These are phyloP conservation scores for Halophytophthora batemanensis DNA, from an alignment of 352 stramenopile species.

Conservation along the genomic window DNA sequence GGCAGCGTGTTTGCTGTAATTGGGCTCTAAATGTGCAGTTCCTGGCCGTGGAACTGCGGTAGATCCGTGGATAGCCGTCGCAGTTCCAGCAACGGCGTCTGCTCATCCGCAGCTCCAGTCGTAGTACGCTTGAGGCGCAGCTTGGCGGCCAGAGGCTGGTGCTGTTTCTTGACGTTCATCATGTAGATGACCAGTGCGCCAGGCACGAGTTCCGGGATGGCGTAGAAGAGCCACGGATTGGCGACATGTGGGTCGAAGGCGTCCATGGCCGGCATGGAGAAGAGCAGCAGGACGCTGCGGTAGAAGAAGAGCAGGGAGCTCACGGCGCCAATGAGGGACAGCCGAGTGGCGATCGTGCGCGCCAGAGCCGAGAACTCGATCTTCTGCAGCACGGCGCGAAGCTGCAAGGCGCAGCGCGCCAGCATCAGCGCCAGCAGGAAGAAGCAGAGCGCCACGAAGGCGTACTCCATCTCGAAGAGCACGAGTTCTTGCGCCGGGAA, in stretches of 20 bases:
- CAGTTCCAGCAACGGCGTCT: constrained; percentile 49
- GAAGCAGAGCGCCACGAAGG: constrained; percentile 72
- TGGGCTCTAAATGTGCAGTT: constrained; percentile 63
- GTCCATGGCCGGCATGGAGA: constrained; percentile 64
- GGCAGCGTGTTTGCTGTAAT: too few species aligned
- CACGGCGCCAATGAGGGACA: constrained; percentile 58
- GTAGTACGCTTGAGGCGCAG: constrained; percentile 23
- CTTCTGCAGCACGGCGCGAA: constrained; percentile 56
- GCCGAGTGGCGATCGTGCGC: constrained; percentile 41
- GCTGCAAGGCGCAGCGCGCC: constrained; percentile 44
- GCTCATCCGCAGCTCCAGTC: constrained; percentile 28
- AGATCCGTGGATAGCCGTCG: constrained; percentile 31
- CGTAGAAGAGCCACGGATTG: constrained; percentile 78
- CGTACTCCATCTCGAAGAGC: constrained; percentile 72
- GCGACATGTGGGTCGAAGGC: constrained; percentile 70
- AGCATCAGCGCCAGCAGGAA: constrained; percentile 69
- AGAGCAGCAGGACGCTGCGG: constrained; percentile 54
- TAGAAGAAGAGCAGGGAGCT: constrained; percentile 57
- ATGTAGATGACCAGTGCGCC: constrained; percentile 71
- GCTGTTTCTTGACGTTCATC: constrained; percentile 69
- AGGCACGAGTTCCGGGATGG: constrained; percentile 66
- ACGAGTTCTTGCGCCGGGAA: constrained; percentile 55
- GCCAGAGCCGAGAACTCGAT: constrained; percentile 76
- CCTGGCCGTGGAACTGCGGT: constrained; percentile 52
- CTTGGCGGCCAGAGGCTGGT: too few species aligned